Evolutionary conservation across 1,284 basidiomycete genomes (phyloP), one percentile per base, ranked within the genome.

Genomic region (Lentinula novae-zelandiae): DNA sequence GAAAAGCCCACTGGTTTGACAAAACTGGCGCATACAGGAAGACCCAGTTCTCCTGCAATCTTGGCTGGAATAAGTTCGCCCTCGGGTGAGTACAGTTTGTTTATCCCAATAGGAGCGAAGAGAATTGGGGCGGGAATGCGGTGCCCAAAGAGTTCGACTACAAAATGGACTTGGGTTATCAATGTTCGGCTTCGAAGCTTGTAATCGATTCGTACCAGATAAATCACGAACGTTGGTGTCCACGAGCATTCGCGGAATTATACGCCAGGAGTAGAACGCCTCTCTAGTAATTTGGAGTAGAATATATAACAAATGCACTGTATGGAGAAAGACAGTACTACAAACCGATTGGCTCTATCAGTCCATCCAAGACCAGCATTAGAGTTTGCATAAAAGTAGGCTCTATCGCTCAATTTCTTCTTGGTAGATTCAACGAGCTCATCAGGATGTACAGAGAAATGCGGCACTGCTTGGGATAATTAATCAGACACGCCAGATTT

Each of bases 41-140:
- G 69, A 9, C 80, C 80, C 6, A 86, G 74, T 63, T 85, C 81
- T 2, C 79, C 79, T 0, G 84, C 83, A 9, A 85, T 78, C 60
- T 76, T 77, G 0, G 83, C 84, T 2, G 83, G 80, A 10, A 82
- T 75, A 12, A 84, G 72, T 64, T 86, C 84, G 2, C 83, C 84
- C 3, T 72, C 65, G 0, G 77, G 76, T 42, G 75, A 73, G 66
- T 84, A 84, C 49, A 85, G 74, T 68, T 83, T 83, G 70, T 83
- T 84, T 64, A 86, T 82, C 0, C 83, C 84, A 53, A 86, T 82
- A 1, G 83, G 83, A 0, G 82, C 80, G 64, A 86, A 82, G 42
- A 80, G 68, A 58, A 86, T 79, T 2, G 83, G 83, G 0, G 80
- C 81, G 10, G 80, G 77, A 53, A 85, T 77, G 27, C 69, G 73